phyloP scores from a whole-genome alignment of 768 basidiomycete species.

The Lactarius vividus region DNA sequence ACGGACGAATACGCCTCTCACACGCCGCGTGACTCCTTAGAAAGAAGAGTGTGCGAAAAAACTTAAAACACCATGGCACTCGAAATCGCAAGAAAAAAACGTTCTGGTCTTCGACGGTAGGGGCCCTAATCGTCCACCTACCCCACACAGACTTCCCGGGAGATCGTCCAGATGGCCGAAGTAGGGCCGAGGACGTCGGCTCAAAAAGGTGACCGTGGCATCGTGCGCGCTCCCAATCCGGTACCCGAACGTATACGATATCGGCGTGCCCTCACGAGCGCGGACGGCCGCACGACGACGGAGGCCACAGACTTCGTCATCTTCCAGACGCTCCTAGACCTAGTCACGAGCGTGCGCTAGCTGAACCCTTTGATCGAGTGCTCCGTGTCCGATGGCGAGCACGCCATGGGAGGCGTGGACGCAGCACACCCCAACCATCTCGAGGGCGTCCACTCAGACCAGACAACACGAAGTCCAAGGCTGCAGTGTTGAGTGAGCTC shows the following conservation, averaged over 20 bases:
- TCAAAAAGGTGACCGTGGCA: slow-evolving; percentile 95
- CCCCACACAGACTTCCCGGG: slow-evolving; percentile 82
- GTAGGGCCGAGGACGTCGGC: slow-evolving; percentile 90
- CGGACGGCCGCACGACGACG: slow-evolving; percentile 98
- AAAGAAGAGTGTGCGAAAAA: slow-evolving; percentile 90
- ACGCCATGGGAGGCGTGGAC: slow-evolving; percentile 91
- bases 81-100: slow-evolving; percentile 78
- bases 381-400: slow-evolving; percentile 96
- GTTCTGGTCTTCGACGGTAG: slow-evolving; percentile 94
- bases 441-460: slow-evolving; percentile 79
- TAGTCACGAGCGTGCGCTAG: slow-evolving; percentile 80
- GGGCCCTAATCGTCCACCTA: slow-evolving; percentile 30
- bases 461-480: slow-evolving; percentile 73
- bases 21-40: slow-evolving; percentile 38
- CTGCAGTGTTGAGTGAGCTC: slow-evolving; percentile 30
- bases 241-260: slow-evolving; percentile 97
- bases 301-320: slow-evolving; percentile 93
- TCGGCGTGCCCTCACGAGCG: slow-evolving; percentile 96
- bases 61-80: slow-evolving; percentile 99
- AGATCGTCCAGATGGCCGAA: slow-evolving; percentile 82
- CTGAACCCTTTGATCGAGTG: slow-evolving; percentile 85
- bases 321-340: slow-evolving; percentile 89
- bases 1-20: neutral
- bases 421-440: slow-evolving; percentile 73
- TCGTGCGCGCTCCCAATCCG: slow-evolving; percentile 97